phyloP scores from a whole-genome alignment of 371 early-diverging fungal genomes.

The Chytridium lagenaria region DNA sequence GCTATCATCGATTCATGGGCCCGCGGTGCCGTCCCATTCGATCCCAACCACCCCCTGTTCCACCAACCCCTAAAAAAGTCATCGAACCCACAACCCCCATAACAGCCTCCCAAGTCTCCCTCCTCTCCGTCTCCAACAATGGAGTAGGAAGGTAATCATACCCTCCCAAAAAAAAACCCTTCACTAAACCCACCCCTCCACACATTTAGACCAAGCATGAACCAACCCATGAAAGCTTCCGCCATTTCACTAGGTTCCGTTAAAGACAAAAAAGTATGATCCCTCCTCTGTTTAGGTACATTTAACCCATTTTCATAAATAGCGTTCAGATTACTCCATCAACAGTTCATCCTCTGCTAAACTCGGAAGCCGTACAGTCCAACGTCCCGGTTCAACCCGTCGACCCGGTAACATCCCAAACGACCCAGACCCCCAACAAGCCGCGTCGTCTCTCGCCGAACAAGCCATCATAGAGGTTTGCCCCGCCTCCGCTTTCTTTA shows the following conservation, averaged over 20 bases:
- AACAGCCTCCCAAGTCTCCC: constrained; percentile 16
- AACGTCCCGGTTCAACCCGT: constrained; percentile 13
- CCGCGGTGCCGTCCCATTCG: constrained; percentile 51
- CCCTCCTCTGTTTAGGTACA: neutral
- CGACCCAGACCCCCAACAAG: neutral
- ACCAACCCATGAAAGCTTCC: constrained; percentile 20
- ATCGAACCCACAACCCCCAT: constrained; percentile 14
- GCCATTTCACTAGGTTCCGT: constrained; percentile 21
- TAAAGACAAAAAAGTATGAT: constrained; percentile 19
- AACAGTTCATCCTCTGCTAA: constrained; percentile 14
- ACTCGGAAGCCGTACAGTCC: constrained; percentile 5
- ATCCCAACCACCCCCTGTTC: constrained; percentile 25
- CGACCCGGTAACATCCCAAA: neutral
- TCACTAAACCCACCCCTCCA: neutral
- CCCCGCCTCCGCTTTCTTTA: neutral
- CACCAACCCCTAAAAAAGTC: constrained; percentile 15
- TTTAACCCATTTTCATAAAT: neutral
- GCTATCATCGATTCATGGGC: constrained; percentile 61
- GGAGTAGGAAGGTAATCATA: constrained; percentile 22
- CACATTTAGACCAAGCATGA: constrained; percentile 11
- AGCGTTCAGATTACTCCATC: constrained; percentile 20
- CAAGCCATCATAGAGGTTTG: constrained; percentile 32
- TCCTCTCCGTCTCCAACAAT: constrained; percentile 7
- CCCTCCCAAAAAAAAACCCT: too few species aligned
- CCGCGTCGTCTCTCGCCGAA: constrained; percentile 23